Evolutionary conservation across 2,329 filamentous ascomycete genomes (phyloP).

Genomic region (Xylariaceae sp.): DNA sequence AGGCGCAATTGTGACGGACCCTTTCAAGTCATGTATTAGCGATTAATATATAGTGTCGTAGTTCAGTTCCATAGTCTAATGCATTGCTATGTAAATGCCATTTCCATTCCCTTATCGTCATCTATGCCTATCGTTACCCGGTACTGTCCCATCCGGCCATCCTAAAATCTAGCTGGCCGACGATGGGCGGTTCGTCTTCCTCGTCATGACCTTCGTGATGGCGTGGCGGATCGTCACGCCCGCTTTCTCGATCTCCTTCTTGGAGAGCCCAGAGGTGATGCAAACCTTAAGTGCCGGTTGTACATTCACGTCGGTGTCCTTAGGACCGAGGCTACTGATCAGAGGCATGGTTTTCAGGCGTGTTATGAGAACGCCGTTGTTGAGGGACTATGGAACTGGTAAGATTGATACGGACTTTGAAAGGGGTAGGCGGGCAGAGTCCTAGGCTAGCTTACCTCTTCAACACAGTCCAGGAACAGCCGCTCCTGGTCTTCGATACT

Average conservation of each 20-base stretch:
- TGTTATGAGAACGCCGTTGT: slow-evolving; percentile 86
- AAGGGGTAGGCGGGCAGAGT: not conserved
- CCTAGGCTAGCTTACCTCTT: slow-evolving; percentile 66
- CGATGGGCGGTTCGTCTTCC: slow-evolving; percentile 51
- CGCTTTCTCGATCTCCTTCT: slow-evolving; percentile 94
- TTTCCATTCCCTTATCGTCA: too few species aligned
- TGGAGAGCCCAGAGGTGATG: slow-evolving; percentile 79
- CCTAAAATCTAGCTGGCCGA: slow-evolving; percentile 30
- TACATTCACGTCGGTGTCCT: slow-evolving; percentile 66
- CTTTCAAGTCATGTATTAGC: too few species aligned
- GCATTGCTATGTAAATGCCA: too few species aligned
- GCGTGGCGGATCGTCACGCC: slow-evolving; percentile 84
- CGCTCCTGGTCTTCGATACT: slow-evolving; percentile 74
- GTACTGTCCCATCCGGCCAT: slow-evolving; percentile 4
- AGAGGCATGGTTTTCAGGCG: slow-evolving; percentile 76
- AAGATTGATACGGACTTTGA: not conserved
- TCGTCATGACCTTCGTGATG: slow-evolving; percentile 83
- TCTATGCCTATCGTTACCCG: too few species aligned
- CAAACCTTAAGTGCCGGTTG: slow-evolving; percentile 87
- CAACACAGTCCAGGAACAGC: slow-evolving; percentile 85
- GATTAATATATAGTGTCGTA: too few species aligned
- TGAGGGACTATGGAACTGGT: slow-evolving; percentile 57
- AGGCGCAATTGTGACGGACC: too few species aligned
- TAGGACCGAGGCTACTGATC: slow-evolving; percentile 55
- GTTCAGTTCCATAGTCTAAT: too few species aligned